phyloP scores from a whole-genome alignment of 208 protist genomes.

The Leishmania turanica region DNA sequence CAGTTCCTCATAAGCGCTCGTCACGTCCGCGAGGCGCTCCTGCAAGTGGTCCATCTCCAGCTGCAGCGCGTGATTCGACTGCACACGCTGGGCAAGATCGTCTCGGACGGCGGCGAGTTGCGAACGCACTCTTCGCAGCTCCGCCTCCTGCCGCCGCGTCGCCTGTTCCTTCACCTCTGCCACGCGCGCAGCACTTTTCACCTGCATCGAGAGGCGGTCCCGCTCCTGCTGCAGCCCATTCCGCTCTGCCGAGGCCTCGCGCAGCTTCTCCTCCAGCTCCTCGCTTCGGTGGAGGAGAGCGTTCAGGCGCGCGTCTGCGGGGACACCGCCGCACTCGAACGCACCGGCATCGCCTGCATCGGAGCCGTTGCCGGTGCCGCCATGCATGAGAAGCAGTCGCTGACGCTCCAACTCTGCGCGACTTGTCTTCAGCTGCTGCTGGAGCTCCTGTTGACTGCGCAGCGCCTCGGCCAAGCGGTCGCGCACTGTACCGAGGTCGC shows the following conservation, averaged over 20 bases:
- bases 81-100: slow-evolving; percentile 53
- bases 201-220: slow-evolving; percentile 48
- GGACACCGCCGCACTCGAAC: neutral
- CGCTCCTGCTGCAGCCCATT: slow-evolving; percentile 43
- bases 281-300: slow-evolving; percentile 42
- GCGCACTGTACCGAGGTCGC: slow-evolving; percentile 45
- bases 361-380: slow-evolving; percentile 6
- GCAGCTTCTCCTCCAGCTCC: slow-evolving; percentile 38
- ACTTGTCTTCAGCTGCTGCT: slow-evolving; percentile 35
- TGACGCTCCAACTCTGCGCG: slow-evolving; percentile 35
- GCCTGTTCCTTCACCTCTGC: slow-evolving; percentile 54
- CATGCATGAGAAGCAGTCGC: slow-evolving; percentile 22
- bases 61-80: slow-evolving; percentile 42
- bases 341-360: slow-evolving; percentile 7
- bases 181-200: slow-evolving; percentile 37
- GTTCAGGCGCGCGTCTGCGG: slow-evolving; percentile 48
- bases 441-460: slow-evolving; percentile 32
- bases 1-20: slow-evolving; percentile 42
- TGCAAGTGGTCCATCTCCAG: slow-evolving; percentile 54
- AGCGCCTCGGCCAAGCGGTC: slow-evolving; percentile 49
- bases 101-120: slow-evolving; percentile 49
- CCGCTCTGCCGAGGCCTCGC: slow-evolving; percentile 31
- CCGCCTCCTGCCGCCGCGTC: slow-evolving; percentile 43
- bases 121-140: slow-evolving; percentile 40
- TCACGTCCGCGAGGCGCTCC: slow-evolving; percentile 41